These are phyloP conservation scores for Calonectria fujianensis DNA, from an alignment of 2,329 filamentous ascomycete species.

Conservation along the genomic window DNA sequence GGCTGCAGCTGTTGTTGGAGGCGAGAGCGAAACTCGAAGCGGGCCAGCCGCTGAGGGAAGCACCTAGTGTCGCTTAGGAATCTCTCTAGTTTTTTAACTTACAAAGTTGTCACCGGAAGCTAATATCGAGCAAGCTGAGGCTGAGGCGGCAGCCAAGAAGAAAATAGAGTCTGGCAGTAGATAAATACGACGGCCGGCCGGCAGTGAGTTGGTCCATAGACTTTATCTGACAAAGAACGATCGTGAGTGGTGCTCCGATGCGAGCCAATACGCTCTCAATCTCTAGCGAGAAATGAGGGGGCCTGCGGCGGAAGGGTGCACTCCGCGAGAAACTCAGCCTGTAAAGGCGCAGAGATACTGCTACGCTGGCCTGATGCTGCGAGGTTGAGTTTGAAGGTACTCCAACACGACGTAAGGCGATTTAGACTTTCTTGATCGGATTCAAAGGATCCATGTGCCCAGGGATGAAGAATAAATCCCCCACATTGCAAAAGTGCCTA, in stretches of 20 bases:
- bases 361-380: background rate
- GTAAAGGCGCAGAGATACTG: background rate
- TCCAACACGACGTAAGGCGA: conserved; percentile 36
- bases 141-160: conserved; percentile 24
- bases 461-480: conserved; percentile 21
- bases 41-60: conserved; percentile 18
- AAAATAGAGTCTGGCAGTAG: background rate
- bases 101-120: conserved; percentile 15
- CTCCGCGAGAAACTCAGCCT: background rate
- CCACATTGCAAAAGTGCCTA: conserved; percentile 32
- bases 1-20: conserved; percentile 23
- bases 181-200: background rate
- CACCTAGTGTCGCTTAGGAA: conserved; percentile 5
- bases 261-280: background rate
- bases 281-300: background rate
- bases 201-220: background rate
- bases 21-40: conserved; percentile 5
- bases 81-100: background rate
- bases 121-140: conserved; percentile 12
- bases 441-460: conserved; percentile 25
- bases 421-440: conserved; percentile 37
- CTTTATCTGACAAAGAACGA: background rate
- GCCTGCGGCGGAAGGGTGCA: background rate
- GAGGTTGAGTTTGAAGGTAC: conserved; percentile 26
- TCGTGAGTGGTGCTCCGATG: background rate